These are phyloP conservation scores for Chaetomium sp. DNA, from an alignment of 2,329 filamentous ascomycete genomes.

Conservation along the genomic window DNA sequence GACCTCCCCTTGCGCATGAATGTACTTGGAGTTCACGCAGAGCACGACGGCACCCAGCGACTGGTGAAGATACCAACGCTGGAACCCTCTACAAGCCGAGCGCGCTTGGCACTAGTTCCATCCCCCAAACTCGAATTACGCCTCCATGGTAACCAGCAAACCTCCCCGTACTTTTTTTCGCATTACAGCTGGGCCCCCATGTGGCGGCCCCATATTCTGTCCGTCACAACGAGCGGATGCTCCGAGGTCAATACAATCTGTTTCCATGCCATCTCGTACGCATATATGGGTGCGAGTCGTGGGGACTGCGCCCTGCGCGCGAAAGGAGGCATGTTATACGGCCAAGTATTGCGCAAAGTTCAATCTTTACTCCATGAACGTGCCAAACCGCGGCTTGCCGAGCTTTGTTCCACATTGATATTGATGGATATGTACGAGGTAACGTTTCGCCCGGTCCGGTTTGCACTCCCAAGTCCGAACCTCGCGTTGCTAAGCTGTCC, in stretches of 20 bases:
- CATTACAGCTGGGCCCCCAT: conserved; percentile 1
- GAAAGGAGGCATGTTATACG: background rate
- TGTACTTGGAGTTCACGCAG: background rate
- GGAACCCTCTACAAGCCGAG: background rate
- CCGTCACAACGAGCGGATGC: background rate
- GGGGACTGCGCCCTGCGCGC: background rate
- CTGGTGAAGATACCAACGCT: background rate
- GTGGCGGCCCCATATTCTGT: background rate
- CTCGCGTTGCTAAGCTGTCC: background rate
- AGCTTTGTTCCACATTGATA: background rate
- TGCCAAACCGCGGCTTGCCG: background rate
- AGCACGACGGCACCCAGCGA: background rate
- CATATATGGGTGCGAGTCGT: background rate
- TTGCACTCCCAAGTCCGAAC: no score
- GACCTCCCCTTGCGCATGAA: background rate
- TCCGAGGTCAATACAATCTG: background rate
- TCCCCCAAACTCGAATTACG: background rate
- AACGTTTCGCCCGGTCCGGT: background rate
- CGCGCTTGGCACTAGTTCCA: background rate
- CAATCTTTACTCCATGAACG: background rate
- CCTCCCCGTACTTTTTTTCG: background rate
- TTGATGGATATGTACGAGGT: conserved; percentile 5
- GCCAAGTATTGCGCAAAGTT: background rate
- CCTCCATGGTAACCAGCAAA: background rate
- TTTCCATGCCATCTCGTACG: background rate